These are phyloP conservation scores for Beauveria pseudobassiana DNA, from an alignment of 2,329 filamentous ascomycete species.

Conservation along the genomic window DNA sequence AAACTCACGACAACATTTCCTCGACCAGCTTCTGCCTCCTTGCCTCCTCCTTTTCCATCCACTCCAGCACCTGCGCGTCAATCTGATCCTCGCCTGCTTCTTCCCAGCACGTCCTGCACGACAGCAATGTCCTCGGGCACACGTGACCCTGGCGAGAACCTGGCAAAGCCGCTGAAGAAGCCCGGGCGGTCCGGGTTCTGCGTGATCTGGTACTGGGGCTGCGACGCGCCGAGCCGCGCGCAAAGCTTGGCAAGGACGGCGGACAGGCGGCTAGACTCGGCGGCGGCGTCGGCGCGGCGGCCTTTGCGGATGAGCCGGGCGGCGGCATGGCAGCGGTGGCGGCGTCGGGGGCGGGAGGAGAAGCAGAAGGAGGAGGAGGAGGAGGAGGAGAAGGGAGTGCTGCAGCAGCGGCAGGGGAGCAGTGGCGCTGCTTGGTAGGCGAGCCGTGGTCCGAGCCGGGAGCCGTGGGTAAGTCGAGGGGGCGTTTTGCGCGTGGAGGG, in stretches of 20 bases:
- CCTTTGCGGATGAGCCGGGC: neutral
- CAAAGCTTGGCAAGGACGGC: constrained; percentile 28
- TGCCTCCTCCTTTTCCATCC: constrained; percentile 23
- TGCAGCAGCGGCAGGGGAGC: neutral
- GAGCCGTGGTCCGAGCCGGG: neutral
- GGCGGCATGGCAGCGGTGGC: neutral
- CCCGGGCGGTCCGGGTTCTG: constrained; percentile 14
- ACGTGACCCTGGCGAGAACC: constrained; percentile 24
- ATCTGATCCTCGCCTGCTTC: constrained; percentile 30
- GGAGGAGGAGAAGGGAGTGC: neutral
- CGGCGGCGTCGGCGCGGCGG: constrained; percentile 6
- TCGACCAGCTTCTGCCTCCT: constrained; percentile 8
- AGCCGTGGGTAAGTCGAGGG: neutral
- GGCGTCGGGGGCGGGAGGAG: neutral
- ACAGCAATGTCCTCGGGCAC: constrained; percentile 26
- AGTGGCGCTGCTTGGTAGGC: neutral
- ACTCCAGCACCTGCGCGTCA: constrained; percentile 31
- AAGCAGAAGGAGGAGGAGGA: neutral
- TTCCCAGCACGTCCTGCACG: constrained; percentile 26
- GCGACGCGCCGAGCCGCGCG: constrained; percentile 22
- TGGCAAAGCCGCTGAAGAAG: constrained; percentile 30
- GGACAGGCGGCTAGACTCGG: constrained; percentile 14
- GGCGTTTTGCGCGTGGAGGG: neutral
- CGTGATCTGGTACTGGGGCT: constrained; percentile 27
- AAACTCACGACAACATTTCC: neutral